Evolutionary conservation across 1,284 basidiomycete species (phyloP), one percentile per base, ranked within the genome.

Genomic region (Puccinia triticina): DNA sequence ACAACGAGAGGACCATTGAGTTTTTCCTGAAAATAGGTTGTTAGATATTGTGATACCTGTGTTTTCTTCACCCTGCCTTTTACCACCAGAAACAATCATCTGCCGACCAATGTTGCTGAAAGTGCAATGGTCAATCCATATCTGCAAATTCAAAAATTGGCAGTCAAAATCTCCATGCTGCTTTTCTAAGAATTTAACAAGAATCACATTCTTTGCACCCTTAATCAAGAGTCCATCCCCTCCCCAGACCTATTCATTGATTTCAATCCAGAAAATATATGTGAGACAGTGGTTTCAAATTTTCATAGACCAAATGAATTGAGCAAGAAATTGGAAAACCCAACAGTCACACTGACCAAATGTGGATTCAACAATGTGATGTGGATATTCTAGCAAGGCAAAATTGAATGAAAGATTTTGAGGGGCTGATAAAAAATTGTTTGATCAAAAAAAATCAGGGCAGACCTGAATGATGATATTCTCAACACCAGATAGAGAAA

Each of bases 91-190:
- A 23, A 82, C 79, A 18, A 82, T 67, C 71, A 82, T 74, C 40
- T 82, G 79, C 23, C 79, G 67, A 12, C 79, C 79, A 8, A 82
- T 75, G 32, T 53, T 11, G 34, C 71, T 75, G 48, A 82, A 82
- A 43, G 79, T 66, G 53, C 79, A 82, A 66, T 82, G 79, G 67
- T 82, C 79, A 26, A 82, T 72, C 79, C 55, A 82, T 14, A 82
- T 40, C 79, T 82, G 34, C 0, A 34, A 69, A 67, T 21, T 14
- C 16, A 23, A 7, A 46, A 34, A 67, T 43, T 7, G 12, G 43
- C 18, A 26, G 37, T 67, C 18, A 40, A 64, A 23, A 37, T 37
- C 7, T 46, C 14, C 8, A 7, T 64, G 29, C 10, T 46, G 43
- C 14, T 46, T 64, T 18, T 64, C 10, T 34, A 29, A 21, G 18